A percentile compares a stretch with the other conserved stretches of the same genome.
These are phyloP conservation scores for Neurospora sp. DNA, from an alignment of 495 filamentous ascomycete genomes.

Conservation along the genomic window DNA sequence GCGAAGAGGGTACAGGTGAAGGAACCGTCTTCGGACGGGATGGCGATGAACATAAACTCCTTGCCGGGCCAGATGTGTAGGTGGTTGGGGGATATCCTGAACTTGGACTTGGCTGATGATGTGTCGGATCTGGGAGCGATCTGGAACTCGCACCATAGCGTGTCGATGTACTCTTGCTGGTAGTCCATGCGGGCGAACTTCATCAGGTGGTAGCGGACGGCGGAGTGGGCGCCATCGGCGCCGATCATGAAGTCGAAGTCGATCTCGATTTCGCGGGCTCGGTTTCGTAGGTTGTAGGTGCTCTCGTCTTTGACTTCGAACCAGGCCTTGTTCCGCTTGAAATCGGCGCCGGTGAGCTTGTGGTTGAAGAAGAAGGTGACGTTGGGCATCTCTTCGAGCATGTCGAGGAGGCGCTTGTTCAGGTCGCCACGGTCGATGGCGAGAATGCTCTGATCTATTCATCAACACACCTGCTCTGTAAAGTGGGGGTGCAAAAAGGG, in stretches of 20 bases:
- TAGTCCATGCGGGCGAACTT: constrained; percentile 83
- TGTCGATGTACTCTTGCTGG: constrained; percentile 92
- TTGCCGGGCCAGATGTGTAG: constrained; percentile 95
- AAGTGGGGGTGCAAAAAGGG: not conserved
- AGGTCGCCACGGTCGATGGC: constrained; percentile 65
- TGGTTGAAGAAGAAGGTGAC: constrained; percentile 87
- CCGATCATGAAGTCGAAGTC: constrained; percentile 88
- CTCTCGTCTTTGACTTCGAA: constrained; percentile 52
- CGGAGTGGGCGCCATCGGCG: constrained; percentile 92
- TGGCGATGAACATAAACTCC: constrained; percentile 95
- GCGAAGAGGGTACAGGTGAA: constrained; percentile 97
- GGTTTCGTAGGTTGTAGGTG: constrained; percentile 5
- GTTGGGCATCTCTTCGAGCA: constrained; percentile 70
- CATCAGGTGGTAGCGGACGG: constrained; percentile 85
- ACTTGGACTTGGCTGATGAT: constrained; percentile 39
- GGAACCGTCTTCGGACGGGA: constrained; percentile 78
- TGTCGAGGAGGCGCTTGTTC: constrained; percentile 80
- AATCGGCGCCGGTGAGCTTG: constrained; percentile 81
- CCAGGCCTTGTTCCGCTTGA: constrained; percentile 70
- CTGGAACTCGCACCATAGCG: constrained; percentile 93
- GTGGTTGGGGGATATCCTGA: constrained; percentile 77
- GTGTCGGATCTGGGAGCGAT: constrained; percentile 41
- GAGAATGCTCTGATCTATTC: constrained; percentile 31
- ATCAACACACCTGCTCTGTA: not conserved
- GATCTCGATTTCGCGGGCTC: constrained; percentile 52